Evolutionary conservation across 805 yeast genomes (phyloP).

Genomic region (Diddensiella transvaalensis): DNA sequence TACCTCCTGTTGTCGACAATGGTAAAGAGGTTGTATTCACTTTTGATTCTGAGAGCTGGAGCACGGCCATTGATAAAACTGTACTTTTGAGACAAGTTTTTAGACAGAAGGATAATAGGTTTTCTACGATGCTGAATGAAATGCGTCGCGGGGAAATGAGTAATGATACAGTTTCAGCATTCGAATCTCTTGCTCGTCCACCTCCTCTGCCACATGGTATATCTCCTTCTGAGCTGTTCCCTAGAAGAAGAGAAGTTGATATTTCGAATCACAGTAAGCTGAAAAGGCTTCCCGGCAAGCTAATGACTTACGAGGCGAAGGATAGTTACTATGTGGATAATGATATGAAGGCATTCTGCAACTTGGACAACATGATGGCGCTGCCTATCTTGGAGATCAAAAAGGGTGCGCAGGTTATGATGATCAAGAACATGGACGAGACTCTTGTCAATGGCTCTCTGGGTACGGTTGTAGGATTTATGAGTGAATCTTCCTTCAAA

Average conservation of each 20-base stretch:
- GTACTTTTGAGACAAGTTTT: slow-evolving; percentile 75
- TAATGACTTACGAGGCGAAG: slow-evolving; percentile 48
- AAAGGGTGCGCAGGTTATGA: slow-evolving; percentile 91
- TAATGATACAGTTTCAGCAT: slow-evolving; percentile 44
- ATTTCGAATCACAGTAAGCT: slow-evolving; percentile 60
- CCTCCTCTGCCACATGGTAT: slow-evolving; percentile 68
- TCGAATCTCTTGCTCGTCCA: slow-evolving; percentile 51
- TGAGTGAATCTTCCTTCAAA: slow-evolving; percentile 30
- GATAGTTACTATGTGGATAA: slow-evolving; percentile 29
- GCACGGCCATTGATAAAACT: slow-evolving; percentile 55
- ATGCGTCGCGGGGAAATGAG: slow-evolving; percentile 70
- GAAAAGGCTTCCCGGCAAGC: slow-evolving; percentile 45
- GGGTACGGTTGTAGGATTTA: slow-evolving; percentile 67
- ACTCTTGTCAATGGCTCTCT: slow-evolving; percentile 85
- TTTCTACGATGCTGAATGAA: slow-evolving; percentile 76
- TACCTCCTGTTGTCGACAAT: slow-evolving; percentile 71
- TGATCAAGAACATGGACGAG: slow-evolving; percentile 75
- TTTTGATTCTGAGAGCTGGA: slow-evolving; percentile 76
- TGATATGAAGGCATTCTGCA: slow-evolving; percentile 31
- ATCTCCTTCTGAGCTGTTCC: slow-evolving; percentile 82
- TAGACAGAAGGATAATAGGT: slow-evolving; percentile 73
- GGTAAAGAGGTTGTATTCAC: slow-evolving; percentile 49
- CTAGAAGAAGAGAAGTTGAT: slow-evolving; percentile 84
- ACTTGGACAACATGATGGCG: slow-evolving; percentile 67
- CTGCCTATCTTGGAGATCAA: slow-evolving; percentile 60